These are phyloP conservation scores for Phytophthora megakarya DNA, from an alignment of 352 stramenopile species.

Conservation along the genomic window DNA sequence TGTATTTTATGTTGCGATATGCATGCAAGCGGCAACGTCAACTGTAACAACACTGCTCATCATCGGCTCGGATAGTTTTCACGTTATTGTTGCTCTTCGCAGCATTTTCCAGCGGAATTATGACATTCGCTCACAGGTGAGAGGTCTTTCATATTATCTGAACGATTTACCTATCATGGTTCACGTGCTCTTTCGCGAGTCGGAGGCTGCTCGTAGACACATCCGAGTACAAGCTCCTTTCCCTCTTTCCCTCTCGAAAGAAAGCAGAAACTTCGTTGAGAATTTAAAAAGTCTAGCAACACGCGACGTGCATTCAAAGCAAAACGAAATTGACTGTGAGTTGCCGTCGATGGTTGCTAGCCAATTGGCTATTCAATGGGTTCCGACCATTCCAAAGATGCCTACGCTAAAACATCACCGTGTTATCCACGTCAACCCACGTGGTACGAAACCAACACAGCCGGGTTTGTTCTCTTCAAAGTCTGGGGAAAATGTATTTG, in stretches of 20 bases:
- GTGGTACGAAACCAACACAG: background rate
- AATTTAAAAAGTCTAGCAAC: background rate
- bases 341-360: too few relatives aligned
- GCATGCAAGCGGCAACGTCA: conserved; percentile 7
- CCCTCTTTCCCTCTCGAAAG: background rate
- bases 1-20: conserved; percentile 16
- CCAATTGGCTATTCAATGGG: too few relatives aligned
- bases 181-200: background rate
- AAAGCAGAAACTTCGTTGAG: background rate
- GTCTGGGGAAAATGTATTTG: background rate
- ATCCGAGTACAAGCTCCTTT: background rate
- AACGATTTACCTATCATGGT: background rate
- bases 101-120: conserved; percentile 4
- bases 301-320: background rate
- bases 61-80: background rate
- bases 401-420: background rate
- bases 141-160: conserved; percentile 1
- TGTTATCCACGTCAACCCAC: background rate
- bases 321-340: background rate
- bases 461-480: background rate
- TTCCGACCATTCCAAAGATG: background rate
- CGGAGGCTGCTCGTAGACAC: background rate
- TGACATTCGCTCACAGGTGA: background rate
- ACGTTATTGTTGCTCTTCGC: conserved; percentile 10
- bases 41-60: conserved; percentile 3